These are phyloP conservation scores for Closterium sp. DNA, from an alignment of 139 green algal genomes.

Conservation along the genomic window DNA sequence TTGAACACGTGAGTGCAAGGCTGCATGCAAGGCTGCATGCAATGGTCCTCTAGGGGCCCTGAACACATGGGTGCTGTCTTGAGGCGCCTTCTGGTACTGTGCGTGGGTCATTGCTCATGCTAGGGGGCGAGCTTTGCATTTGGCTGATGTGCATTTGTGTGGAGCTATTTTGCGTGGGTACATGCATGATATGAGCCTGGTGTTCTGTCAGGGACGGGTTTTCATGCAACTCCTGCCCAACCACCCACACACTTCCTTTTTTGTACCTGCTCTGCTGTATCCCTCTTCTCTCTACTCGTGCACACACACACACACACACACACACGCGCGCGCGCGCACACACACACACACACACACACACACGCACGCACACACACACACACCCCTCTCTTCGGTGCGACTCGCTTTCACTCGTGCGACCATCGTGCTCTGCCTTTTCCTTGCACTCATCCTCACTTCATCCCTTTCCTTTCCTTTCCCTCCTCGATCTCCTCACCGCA, in stretches of 20 bases:
- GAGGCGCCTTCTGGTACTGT: background rate
- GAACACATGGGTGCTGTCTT: background rate
- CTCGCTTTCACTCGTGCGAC: too few relatives aligned
- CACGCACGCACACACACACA: too few relatives aligned
- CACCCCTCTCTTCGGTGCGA: too few relatives aligned
- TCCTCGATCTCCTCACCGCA: background rate
- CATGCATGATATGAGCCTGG: background rate
- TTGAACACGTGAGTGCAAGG: conserved; percentile 13
- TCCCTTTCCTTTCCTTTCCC: background rate
- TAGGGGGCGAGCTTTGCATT: too few relatives aligned
- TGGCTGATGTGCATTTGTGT: background rate
- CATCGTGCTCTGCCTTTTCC: background rate
- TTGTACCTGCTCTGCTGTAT: background rate
- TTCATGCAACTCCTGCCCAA: background rate
- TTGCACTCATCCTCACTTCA: background rate
- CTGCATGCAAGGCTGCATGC: too few relatives aligned
- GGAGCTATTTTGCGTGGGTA: background rate
- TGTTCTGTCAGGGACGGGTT: background rate
- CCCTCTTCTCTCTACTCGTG: background rate
- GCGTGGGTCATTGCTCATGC: background rate
- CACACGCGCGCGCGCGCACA: too few relatives aligned
- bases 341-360: too few relatives aligned
- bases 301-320: too few relatives aligned
- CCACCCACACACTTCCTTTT: background rate
- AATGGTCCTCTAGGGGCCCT: too few relatives aligned